phyloP scores from a whole-genome alignment of 768 basidiomycete genomes.

The Lentinula sp. region DNA sequence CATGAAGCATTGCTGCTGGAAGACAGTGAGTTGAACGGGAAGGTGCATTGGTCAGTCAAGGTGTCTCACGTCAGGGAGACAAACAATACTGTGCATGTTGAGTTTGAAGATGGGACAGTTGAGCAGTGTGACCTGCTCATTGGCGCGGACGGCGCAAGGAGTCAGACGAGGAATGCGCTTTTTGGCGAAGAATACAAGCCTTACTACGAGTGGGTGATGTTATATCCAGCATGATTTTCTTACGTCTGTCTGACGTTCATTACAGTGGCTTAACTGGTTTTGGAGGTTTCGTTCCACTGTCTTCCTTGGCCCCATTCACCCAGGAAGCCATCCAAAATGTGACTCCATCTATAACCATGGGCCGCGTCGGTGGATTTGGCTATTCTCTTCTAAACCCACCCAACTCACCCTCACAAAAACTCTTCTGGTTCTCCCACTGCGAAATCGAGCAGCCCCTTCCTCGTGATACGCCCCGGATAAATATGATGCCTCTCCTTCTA shows the following conservation, averaged over 20 bases:
- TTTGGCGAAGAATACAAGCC: neutral
- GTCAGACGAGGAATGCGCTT: neutral
- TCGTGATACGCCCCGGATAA: neutral
- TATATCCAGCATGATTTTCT: neutral
- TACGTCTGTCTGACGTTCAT: neutral
- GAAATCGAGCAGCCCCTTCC: neutral
- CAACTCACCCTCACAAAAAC: neutral
- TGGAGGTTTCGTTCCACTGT: neutral
- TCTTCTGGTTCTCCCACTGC: neutral
- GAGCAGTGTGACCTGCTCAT: neutral
- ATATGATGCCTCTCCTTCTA: neutral
- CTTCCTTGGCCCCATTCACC: neutral
- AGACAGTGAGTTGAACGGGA: neutral
- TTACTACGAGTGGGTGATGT: neutral
- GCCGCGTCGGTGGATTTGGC: neutral
- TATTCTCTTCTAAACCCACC: neutral
- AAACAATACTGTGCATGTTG: neutral
- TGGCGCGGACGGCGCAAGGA: constrained; percentile 2
- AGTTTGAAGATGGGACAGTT: neutral
- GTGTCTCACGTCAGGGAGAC: neutral
- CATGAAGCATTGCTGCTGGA: neutral
- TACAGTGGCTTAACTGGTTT: neutral
- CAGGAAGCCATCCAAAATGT: neutral
- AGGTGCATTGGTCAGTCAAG: neutral
- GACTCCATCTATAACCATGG: neutral